Percentiles rank a stretch among this genome's conserved stretches.
Conservation (phyloP, 768 basidiomycete species). For the Gymnopilus dilepis region DNA sequence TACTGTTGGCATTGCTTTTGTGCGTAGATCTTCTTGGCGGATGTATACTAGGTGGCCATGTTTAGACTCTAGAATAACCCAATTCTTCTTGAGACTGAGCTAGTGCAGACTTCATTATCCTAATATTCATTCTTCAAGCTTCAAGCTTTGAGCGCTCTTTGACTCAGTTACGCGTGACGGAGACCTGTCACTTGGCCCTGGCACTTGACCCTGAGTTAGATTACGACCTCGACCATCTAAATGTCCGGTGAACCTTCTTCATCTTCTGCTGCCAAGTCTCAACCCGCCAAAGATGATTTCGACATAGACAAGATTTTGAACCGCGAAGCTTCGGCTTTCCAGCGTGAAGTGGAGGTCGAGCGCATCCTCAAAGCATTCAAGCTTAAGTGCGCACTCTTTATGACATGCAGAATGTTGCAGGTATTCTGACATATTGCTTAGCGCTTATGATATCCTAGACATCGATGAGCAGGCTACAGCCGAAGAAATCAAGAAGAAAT, state of each 20-base stretch:
- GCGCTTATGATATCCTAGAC: conserved; percentile 94
- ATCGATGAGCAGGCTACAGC: conserved; percentile 71
- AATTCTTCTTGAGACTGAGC: no score
- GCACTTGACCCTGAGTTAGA: background rate
- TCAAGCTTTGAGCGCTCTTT: no score
- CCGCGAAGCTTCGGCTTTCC: conserved; percentile 83
- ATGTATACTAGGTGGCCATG: no score
- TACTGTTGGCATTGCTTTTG: no score
- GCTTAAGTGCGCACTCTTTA: conserved; percentile 71
- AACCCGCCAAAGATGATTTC: conserved; percentile 40
- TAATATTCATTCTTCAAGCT: no score
- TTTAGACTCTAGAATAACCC: no score
- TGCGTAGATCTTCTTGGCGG: no score
- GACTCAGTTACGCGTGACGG: background rate
- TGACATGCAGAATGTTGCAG: background rate
- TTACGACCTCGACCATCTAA: background rate
- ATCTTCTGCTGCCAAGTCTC: conserved; percentile 9
- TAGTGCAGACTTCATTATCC: no score
- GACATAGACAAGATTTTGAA: conserved; percentile 84
- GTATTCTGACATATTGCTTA: conserved; percentile 33
- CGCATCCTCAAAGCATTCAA: conserved; percentile 95
- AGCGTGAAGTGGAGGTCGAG: conserved; percentile 88
- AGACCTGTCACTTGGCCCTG: background rate
- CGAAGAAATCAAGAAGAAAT: conserved; percentile 90
- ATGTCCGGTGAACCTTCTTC: conserved; percentile 21